These are phyloP conservation scores for Exsudoporus frostii DNA, from an alignment of 768 basidiomycete species.

Conservation along the genomic window DNA sequence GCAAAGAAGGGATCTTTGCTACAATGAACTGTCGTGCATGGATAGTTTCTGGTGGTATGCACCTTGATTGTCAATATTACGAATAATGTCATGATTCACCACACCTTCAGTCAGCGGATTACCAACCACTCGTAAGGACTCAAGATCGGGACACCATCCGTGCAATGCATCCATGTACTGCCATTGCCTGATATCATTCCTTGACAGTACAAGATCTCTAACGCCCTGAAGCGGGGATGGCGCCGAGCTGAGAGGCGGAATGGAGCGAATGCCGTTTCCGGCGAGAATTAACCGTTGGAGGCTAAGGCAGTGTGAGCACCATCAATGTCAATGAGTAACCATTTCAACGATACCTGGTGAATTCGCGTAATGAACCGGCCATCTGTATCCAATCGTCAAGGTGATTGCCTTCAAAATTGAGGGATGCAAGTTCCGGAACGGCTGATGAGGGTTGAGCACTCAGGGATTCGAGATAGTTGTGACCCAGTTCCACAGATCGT, in stretches of 20 bases:
- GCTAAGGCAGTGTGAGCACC: constrained; percentile 31
- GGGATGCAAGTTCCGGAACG: constrained; percentile 36
- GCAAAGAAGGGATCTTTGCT: constrained; percentile 64
- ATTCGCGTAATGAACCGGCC: constrained; percentile 41
- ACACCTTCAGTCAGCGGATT: constrained; percentile 64
- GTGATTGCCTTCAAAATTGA: constrained; percentile 73
- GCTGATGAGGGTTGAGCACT: constrained; percentile 8
- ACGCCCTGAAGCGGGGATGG: constrained; percentile 35
- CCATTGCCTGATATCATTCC: constrained; percentile 61
- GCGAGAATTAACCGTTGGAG: constrained; percentile 65
- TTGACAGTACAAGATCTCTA: constrained; percentile 60
- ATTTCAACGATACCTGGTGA: constrained; percentile 39
- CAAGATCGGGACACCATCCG: constrained; percentile 65
- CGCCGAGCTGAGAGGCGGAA: constrained; percentile 34
- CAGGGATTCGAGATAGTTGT: constrained; percentile 53
- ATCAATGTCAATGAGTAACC: background rate
- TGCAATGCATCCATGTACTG: constrained; percentile 59
- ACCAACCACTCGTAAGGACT: constrained; percentile 55
- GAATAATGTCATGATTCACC: constrained; percentile 2
- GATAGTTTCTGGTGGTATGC: constrained; percentile 32
- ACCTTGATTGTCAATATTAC: constrained; percentile 1
- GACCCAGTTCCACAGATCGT: constrained; percentile 61
- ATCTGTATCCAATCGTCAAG: constrained; percentile 55
- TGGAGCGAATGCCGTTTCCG: constrained; percentile 52
- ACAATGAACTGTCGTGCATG: constrained; percentile 59